These are phyloP conservation scores for Suillus bovinus DNA, from an alignment of 768 basidiomycete genomes.

Conservation along the genomic window DNA sequence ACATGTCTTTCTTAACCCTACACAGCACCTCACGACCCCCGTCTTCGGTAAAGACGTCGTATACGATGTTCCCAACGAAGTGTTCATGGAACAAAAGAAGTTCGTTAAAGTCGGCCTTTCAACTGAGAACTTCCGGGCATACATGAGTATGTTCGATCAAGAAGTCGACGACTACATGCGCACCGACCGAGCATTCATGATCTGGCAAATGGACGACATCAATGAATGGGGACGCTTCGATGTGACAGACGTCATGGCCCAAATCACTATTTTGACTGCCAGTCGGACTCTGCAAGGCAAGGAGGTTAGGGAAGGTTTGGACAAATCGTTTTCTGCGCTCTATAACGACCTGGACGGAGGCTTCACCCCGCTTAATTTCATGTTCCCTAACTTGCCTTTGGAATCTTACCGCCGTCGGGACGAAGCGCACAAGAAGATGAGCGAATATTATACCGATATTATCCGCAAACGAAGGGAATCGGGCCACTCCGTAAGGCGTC, in stretches of 20 bases:
- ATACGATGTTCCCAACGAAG: conserved; percentile 94
- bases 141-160: conserved; percentile 77
- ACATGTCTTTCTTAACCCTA: conserved; percentile 4
- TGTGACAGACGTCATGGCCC: conserved; percentile 67
- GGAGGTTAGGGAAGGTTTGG: conserved; percentile 78
- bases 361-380: conserved; percentile 93
- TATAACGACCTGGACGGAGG: conserved; percentile 93
- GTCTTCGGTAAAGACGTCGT: conserved; percentile 98
- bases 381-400: conserved; percentile 92
- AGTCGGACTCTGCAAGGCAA: conserved; percentile 90
- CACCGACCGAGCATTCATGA: conserved; percentile 61
- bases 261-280: conserved; percentile 95
- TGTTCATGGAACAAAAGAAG: conserved; percentile 99
- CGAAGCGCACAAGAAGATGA: conserved; percentile 89
- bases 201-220: conserved; percentile 62
- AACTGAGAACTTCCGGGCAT: conserved; percentile 85
- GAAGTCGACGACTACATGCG: conserved; percentile 73
- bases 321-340: conserved; percentile 81
- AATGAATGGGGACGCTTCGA: conserved; percentile 83
- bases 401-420: conserved; percentile 90
- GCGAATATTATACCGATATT: conserved; percentile 88
- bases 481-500: conserved; percentile 37
- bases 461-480: conserved; percentile 67
- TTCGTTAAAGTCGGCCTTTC: conserved; percentile 97
- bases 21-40: conserved; percentile 86